phyloP scores from a whole-genome alignment of 139 green algal species.

The Chlorella sp. region DNA sequence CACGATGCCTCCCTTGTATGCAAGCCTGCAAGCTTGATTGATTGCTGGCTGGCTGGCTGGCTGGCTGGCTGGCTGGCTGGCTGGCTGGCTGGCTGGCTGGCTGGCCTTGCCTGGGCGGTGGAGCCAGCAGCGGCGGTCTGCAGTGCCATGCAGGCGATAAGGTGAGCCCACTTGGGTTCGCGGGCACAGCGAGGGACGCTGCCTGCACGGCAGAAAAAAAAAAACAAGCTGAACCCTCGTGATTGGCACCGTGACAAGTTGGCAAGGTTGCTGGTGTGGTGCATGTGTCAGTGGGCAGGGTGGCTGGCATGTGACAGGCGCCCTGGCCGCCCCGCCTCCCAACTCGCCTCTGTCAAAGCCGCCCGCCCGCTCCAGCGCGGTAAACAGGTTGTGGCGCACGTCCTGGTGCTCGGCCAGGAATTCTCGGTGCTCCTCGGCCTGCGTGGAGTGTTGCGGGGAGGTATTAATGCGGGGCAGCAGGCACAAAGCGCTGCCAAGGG shows the following conservation, averaged over 20 bases:
- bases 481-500: too few relatives aligned
- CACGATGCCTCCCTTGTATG: too few relatives aligned
- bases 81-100: not conserved
- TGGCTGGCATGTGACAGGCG: not conserved
- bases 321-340: not conserved
- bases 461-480: too few relatives aligned
- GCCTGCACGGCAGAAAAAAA: not conserved
- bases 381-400: not conserved
- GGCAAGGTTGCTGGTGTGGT: too few relatives aligned
- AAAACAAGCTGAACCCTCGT: too few relatives aligned
- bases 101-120: not conserved
- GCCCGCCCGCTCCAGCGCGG: not conserved
- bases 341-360: not conserved
- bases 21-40: too few relatives aligned
- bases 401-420: not conserved
- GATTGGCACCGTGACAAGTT: too few relatives aligned
- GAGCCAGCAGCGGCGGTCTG: not conserved
- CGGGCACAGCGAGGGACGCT: not conserved
- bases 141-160: not conserved
- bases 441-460: not conserved
- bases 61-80: too few relatives aligned
- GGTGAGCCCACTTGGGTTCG: not conserved
- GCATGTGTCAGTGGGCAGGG: not conserved
- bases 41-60: not conserved
- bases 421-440: not conserved